Evolutionary conservation across 169 alveolate genomes (phyloP), one percentile per base, ranked within the genome.

Genomic region (Miamiensis avidus): DNA sequence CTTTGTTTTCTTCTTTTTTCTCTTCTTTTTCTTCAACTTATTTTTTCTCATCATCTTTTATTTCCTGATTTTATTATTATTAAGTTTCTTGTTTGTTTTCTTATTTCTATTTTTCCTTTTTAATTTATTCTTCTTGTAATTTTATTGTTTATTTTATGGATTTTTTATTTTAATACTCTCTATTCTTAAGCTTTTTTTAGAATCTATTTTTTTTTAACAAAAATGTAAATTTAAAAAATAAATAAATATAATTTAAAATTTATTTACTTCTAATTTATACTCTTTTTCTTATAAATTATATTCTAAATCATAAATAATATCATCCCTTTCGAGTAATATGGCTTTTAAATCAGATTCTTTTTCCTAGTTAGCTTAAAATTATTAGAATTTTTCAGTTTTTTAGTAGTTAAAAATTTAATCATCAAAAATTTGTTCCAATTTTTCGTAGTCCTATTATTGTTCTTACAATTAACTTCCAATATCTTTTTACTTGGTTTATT

Each of bases 381-480:
- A 29, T 79, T 79, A 49, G n/a, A 79, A 79, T 79, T 64, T 49
- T n/a, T 49, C 74, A 49, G 76, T 49, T 26, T 74, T 79, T n/a
- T 65, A 0, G 29, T 79, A 79, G 49, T 79, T 79, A 64, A 76
- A 76, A 27, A 49, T 49, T 0, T 34, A 49, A 28, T 49, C 64
- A 79, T 79, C 84, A 0, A 79, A 29, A 20, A 79, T 74, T 79
- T 79, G 4, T 29, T 79, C 29, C 16, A 79, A 65, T 49, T 79
- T 49, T 79, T 64, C 32, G 33, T 79, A 79, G 30, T 79, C n/a
- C 15, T 65, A 64, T 65, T 29, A 30, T 29, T 33, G 31, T 32
- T 65, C 65, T 49, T 79, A 75, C 0, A 49, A 33, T 65, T 79
- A 32, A 29, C 64, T 74, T 79, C 25, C 34, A n/a, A 79, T 79